Evolutionary conservation across 2,329 filamentous ascomycete genomes (phyloP).

Genomic region (Raffaelea arxii): DNA sequence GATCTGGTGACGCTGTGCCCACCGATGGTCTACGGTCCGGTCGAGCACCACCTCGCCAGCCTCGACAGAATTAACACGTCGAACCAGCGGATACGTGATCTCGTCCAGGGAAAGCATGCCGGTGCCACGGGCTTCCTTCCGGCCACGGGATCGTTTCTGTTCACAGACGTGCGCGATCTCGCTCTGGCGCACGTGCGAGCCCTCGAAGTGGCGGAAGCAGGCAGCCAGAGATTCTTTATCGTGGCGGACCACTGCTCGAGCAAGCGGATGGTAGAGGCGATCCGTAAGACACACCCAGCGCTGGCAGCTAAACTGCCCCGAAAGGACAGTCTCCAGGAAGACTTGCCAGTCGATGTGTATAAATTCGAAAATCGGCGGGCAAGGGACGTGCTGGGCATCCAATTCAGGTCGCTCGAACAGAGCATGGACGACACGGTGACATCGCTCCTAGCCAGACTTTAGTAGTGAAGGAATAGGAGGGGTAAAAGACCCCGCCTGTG

Average conservation of each 20-base stretch:
- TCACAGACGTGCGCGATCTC: slow-evolving; percentile 52
- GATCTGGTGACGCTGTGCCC: slow-evolving; percentile 52
- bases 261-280: no score
- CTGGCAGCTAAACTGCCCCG: slow-evolving; percentile 38
- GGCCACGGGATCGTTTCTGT: slow-evolving; percentile 46
- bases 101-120: slow-evolving; percentile 52
- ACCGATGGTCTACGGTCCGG: slow-evolving; percentile 53
- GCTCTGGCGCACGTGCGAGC: slow-evolving; percentile 55
- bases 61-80: slow-evolving; percentile 62
- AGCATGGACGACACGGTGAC: slow-evolving; percentile 49
- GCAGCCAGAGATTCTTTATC: slow-evolving; percentile 53
- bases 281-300: no score
- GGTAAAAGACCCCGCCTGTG: background rate
- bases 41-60: slow-evolving; percentile 53
- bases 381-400: slow-evolving; percentile 46
- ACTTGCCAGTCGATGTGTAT: slow-evolving; percentile 38
- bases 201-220: slow-evolving; percentile 44
- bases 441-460: slow-evolving; percentile 26
- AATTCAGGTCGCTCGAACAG: slow-evolving; percentile 48
- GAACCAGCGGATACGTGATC: slow-evolving; percentile 55
- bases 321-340: slow-evolving; percentile 23
- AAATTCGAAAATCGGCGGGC: slow-evolving; percentile 45
- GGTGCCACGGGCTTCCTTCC: slow-evolving; percentile 44
- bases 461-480: background rate
- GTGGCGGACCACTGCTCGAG: slow-evolving; percentile 53